These are phyloP conservation scores for Alternaria postmessia DNA, from an alignment of 2,329 filamentous ascomycete species.

Conservation along the genomic window DNA sequence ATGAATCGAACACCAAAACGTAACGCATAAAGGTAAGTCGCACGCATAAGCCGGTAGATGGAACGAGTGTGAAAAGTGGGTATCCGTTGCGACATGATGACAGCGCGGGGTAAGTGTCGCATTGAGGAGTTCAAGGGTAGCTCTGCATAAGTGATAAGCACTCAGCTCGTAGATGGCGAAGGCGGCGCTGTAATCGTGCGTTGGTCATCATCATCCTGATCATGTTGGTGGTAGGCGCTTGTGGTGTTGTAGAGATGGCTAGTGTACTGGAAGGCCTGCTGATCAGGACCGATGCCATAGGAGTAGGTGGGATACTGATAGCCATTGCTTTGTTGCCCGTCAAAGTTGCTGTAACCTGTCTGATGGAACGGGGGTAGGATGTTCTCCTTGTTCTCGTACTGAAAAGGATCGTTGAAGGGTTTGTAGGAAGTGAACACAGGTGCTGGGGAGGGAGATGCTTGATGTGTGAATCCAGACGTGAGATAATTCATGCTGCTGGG, in stretches of 20 bases:
- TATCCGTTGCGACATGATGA: slow-evolving; percentile 7
- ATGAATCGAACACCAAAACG: not conserved
- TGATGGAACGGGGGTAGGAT: slow-evolving; percentile 34
- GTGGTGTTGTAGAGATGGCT: slow-evolving; percentile 34
- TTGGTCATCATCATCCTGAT: slow-evolving; percentile 44
- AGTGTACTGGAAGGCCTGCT: slow-evolving; percentile 37
- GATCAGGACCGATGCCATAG: slow-evolving; percentile 42
- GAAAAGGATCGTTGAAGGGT: slow-evolving; percentile 36
- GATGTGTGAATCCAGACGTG: slow-evolving; percentile 42
- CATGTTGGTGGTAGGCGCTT: slow-evolving; percentile 36
- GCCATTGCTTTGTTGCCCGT: slow-evolving; percentile 31
- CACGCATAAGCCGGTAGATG: slow-evolving; percentile 12
- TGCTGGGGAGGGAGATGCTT: slow-evolving; percentile 36
- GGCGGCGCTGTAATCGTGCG: slow-evolving; percentile 49
- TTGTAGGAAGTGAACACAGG: slow-evolving; percentile 39
- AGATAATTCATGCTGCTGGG: slow-evolving; percentile 46
- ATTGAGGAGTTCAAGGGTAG: slow-evolving; percentile 4
- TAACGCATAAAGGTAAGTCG: slow-evolving; percentile 17
- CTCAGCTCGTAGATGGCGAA: slow-evolving; percentile 43
- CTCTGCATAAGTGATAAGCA: not conserved
- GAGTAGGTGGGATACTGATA: slow-evolving; percentile 40
- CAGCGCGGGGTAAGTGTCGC: slow-evolving; percentile 6
- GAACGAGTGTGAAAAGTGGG: slow-evolving; percentile 30
- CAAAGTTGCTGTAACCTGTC: slow-evolving; percentile 33
- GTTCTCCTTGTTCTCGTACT: slow-evolving; percentile 49